Conservation (phyloP, 73 alveolate species). For the Tetrahymena borealis region DNA sequence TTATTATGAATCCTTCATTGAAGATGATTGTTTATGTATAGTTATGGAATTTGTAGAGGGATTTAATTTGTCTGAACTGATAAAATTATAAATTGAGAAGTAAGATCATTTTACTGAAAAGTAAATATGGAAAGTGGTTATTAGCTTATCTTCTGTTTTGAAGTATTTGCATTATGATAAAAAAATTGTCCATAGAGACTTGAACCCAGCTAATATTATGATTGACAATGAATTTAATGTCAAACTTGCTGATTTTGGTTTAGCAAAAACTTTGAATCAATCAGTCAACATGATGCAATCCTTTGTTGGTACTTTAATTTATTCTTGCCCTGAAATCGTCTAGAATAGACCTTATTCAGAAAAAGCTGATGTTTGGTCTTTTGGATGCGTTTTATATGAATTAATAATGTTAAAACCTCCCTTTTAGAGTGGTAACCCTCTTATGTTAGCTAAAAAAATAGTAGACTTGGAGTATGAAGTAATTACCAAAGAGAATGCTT, state of each 20-base stretch:
- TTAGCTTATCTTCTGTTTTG: constrained; percentile 64
- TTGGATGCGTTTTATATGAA: constrained; percentile 93
- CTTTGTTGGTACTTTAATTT: constrained; percentile 79
- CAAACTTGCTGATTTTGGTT: constrained; percentile 94
- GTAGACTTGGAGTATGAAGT: constrained; percentile 73
- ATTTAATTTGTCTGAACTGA: constrained; percentile 75
- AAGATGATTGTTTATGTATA: constrained; percentile 74
- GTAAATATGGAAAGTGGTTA: constrained; percentile 76
- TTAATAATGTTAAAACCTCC: constrained; percentile 86
- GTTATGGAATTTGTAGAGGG: constrained; percentile 94
- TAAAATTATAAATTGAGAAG: constrained; percentile 67
- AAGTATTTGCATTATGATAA: constrained; percentile 73
- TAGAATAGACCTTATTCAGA: constrained; percentile 76
- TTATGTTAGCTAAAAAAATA: constrained; percentile 76
- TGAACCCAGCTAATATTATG: constrained; percentile 86
- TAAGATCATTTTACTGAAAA: constrained; percentile 83
- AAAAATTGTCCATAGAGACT: constrained; percentile 86
- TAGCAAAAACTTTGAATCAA: constrained; percentile 72
- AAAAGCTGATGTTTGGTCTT: constrained; percentile 92
- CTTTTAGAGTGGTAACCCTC: constrained; percentile 77
- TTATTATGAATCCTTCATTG: constrained; percentile 82
- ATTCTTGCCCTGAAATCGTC: constrained; percentile 81
- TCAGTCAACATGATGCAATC: constrained; percentile 51
- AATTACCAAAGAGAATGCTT: constrained; percentile 47
- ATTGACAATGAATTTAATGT: constrained; percentile 69